phyloP scores from a whole-genome alignment of 768 basidiomycete species.

The Galerina marginata region DNA sequence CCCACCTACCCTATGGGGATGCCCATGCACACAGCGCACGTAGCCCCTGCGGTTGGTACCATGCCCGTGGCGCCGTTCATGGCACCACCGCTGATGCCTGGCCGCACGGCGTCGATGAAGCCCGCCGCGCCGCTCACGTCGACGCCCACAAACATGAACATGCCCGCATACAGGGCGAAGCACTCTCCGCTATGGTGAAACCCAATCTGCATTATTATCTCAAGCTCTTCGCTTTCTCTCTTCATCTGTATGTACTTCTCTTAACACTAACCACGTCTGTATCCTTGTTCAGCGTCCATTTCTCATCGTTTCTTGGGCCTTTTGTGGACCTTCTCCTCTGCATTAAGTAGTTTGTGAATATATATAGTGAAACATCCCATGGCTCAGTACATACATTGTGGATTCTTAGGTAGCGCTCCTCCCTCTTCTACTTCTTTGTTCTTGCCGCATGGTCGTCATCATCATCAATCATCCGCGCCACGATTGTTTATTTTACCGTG shows the following conservation, averaged over 20 bases:
- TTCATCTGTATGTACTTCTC: conserved; percentile 11
- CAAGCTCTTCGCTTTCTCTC: conserved; percentile 5
- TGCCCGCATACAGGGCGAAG: conserved; percentile 12
- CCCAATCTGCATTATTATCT: conserved; percentile 11
- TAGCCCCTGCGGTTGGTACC: background rate
- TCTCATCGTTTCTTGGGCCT: conserved; percentile 6
- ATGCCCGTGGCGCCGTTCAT: conserved; percentile 5
- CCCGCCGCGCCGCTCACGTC: background rate
- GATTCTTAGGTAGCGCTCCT: conserved; percentile 5
- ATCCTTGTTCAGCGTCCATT: background rate
- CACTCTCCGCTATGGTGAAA: conserved; percentile 23
- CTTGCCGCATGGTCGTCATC: conserved; percentile 1
- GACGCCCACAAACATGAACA: conserved; percentile 1
- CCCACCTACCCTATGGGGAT: conserved; percentile 27
- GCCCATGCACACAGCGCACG: conserved; percentile 12
- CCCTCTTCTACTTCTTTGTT: conserved; percentile 6
- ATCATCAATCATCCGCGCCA: background rate
- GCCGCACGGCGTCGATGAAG: conserved; percentile 3
- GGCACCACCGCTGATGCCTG: conserved; percentile 10
- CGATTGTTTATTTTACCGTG: no score
- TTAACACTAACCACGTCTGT: conserved; percentile 3
- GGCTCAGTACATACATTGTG: conserved; percentile 4
- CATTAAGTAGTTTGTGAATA: conserved; percentile 10
- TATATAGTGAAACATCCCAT: conserved; percentile 12
- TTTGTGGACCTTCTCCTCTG: conserved; percentile 12